Base-by-base conservation (phyloP, 2,329 filamentous ascomycete genomes). In the Shiraia sp. region DNA sequence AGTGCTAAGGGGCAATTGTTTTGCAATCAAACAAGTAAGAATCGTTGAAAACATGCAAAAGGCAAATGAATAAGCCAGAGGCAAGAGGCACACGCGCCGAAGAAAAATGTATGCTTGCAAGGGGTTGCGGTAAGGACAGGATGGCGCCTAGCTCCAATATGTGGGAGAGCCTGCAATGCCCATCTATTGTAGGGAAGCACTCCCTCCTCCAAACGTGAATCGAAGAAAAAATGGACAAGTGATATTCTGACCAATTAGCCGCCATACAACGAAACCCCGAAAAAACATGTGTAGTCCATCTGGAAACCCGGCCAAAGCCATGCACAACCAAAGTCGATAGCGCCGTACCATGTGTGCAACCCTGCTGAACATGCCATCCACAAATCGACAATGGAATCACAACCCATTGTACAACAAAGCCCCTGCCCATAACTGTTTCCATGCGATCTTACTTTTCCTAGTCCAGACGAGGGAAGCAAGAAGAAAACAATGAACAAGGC, bases 61-160 rank as follows among this genome's bases (percentile, higher is more conserved):
- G n/a, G n/a, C n/a, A n/a, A n/a, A n/a, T n/a, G n/a, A n/a, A n/a
- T n/a, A n/a, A n/a, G n/a, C n/a, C n/a, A n/a, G n/a, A n/a, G n/a
- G n/a, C 42, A 47, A 55, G 42, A 63, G 57, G 53, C 52, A 46
- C 53, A 31, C 44, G 49, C 45, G 40, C 43, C 34, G 40, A 39
- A 45, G 34, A 47, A 27, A 44, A 36, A 29, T n/a, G 29, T 32
- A 37, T 45, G 42, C 32, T 40, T 34, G 32, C 34, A 44, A 22
- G 27, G 33, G 34, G n/a, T 44, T 47, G 47, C 57, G 56, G 60
- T 66, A 66, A 55, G 45, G 60, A 68, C 61, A 63, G 65, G 44
- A 57, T 55, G 49, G 51, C 51, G 52, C 47, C 43, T 47, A 48
- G 54, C 56, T 57, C 51, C 31, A 49, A 36, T 42, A 49, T 58